phyloP scores from a whole-genome alignment of 768 basidiomycete species.

The Leccinum pellstonianum region DNA sequence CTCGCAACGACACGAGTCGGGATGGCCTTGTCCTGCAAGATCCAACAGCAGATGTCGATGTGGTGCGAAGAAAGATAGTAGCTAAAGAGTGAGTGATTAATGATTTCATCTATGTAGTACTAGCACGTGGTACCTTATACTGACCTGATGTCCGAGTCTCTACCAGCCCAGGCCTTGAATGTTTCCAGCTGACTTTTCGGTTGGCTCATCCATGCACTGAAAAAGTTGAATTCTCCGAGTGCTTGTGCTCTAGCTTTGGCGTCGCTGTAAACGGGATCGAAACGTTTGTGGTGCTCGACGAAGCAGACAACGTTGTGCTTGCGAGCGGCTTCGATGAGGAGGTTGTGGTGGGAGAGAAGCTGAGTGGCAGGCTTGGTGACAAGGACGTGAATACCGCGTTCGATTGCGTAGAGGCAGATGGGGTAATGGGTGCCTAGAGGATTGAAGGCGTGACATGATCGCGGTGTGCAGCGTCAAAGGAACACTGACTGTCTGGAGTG shows the following conservation, averaged over 20 bases:
- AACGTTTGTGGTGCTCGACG: conserved; percentile 94
- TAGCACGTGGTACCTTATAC: background rate
- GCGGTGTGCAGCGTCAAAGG: background rate
- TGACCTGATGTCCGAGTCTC: conserved; percentile 88
- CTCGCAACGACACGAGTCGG: conserved; percentile 88
- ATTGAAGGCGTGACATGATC: background rate
- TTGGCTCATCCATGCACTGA: conserved; percentile 97
- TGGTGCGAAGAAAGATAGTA: conserved; percentile 97
- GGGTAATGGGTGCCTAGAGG: conserved; percentile 73
- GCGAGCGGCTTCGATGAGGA: conserved; percentile 71
- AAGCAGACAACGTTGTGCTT: conserved; percentile 83
- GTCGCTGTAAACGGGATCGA: conserved; percentile 91
- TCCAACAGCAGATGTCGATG: conserved; percentile 87
- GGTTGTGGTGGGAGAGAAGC: conserved; percentile 77
- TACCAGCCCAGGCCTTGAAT: conserved; percentile 94
- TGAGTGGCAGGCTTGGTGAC: conserved; percentile 94
- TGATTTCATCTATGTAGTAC: background rate
- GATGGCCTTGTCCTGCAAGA: conserved; percentile 69
- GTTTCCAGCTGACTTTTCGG: conserved; percentile 94
- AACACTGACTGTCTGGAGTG: conserved; percentile 78
- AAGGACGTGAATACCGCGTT: conserved; percentile 82
- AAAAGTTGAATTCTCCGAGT: conserved; percentile 93
- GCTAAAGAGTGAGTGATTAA: conserved; percentile 35
- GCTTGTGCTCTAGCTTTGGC: conserved; percentile 73
- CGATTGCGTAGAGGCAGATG: conserved; percentile 84